phyloP scores from a whole-genome alignment of 192 early-diverging fungal genomes.

The Neocallimastix lanati region DNA sequence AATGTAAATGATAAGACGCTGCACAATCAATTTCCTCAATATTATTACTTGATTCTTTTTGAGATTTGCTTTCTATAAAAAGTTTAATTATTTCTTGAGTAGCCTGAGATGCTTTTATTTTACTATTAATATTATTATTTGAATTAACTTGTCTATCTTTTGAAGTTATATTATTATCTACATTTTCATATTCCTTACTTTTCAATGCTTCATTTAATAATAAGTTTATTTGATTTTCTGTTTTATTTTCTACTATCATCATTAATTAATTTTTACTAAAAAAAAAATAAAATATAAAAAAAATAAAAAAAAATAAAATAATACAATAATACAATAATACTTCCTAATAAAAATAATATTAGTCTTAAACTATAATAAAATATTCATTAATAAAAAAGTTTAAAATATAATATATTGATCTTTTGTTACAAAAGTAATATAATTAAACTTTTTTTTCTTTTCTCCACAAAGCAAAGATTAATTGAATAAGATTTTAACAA shows the following conservation, averaged over 20 bases:
- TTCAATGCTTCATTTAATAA: neutral
- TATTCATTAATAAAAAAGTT: too few species aligned
- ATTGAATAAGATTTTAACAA: too few species aligned
- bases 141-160: neutral
- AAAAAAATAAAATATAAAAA: neutral
- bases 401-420: too few species aligned
- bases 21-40: neutral
- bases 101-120: neutral
- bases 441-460: too few species aligned
- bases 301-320: neutral
- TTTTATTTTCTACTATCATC: neutral
- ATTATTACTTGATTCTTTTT: neutral
- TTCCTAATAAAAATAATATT: too few species aligned
- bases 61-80: neutral
- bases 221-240: neutral
- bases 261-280: neutral
- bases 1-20: neutral
- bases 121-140: neutral
- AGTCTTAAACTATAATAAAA: too few species aligned
- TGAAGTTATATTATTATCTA: neutral
- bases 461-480: too few species aligned
- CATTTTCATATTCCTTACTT: neutral
- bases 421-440: too few species aligned
- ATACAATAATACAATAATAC: too few species aligned
- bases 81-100: neutral